Conservation (phyloP, 2,329 filamentous ascomycete species). For the Fusarium beomiforme region DNA sequence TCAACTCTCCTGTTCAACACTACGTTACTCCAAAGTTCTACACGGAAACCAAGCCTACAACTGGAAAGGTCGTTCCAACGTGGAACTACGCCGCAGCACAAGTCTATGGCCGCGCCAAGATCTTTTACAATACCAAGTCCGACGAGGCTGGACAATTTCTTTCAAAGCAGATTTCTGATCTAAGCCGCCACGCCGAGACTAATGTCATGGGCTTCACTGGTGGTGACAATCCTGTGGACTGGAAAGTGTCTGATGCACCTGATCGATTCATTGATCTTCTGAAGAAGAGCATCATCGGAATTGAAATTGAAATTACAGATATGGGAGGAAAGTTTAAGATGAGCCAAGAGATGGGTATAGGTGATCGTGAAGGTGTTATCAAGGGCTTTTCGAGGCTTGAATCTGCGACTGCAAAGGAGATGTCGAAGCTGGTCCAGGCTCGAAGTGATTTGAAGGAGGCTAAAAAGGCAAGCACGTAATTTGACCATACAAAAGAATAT, state of each 20-base stretch:
- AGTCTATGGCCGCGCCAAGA: conserved; percentile 66
- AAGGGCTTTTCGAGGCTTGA: conserved; percentile 60
- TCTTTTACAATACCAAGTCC: conserved; percentile 62
- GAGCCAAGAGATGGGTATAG: conserved; percentile 67
- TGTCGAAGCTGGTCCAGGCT: conserved; percentile 48
- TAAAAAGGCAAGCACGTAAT: conserved; percentile 14
- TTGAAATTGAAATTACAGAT: conserved; percentile 65
- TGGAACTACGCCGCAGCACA: conserved; percentile 77
- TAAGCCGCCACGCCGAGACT: conserved; percentile 62
- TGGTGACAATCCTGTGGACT: conserved; percentile 50
- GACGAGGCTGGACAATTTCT: conserved; percentile 58
- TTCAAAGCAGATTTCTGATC: conserved; percentile 60
- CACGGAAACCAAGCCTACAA: conserved; percentile 69
- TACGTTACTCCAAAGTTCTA: conserved; percentile 78
- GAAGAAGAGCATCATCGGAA: conserved; percentile 68
- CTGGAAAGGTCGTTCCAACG: conserved; percentile 74
- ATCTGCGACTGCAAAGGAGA: conserved; percentile 44
- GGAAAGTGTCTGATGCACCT: conserved; percentile 68
- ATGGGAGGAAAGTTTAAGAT: conserved; percentile 73
- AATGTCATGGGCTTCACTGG: conserved; percentile 65
- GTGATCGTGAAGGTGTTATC: conserved; percentile 66
- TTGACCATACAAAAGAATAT: fast-evolving
- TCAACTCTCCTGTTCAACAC: conserved; percentile 67
- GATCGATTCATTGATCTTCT: conserved; percentile 64
- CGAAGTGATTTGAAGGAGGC: conserved; percentile 44